These are phyloP conservation scores for Hirschfeldia incana DNA, from an alignment of 345 rosid genomes.

Conservation along the genomic window DNA sequence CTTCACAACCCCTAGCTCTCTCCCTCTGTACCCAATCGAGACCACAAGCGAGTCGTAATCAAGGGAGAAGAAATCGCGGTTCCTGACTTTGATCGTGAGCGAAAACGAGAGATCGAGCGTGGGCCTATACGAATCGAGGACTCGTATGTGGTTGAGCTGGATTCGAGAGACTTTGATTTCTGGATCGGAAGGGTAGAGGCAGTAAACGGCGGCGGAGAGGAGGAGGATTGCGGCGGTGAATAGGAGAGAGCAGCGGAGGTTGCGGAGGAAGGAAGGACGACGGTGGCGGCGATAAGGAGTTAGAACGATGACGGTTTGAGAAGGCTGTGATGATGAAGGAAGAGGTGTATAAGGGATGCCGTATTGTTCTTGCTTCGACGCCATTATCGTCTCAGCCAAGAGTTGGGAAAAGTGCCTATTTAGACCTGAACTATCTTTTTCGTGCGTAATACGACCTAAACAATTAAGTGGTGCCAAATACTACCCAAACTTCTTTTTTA, in stretches of 20 bases:
- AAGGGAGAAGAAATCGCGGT: conserved; percentile 67
- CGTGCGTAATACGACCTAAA: background rate
- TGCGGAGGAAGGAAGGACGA: conserved; percentile 16
- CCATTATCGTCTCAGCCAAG: conserved; percentile 30
- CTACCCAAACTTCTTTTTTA: background rate
- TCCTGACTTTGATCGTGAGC: conserved; percentile 58
- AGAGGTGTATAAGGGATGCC: conserved; percentile 44
- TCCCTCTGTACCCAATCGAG: conserved; percentile 76
- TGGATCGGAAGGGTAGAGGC: conserved; percentile 78
- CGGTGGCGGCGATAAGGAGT: conserved; percentile 42
- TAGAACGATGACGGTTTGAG: conserved; percentile 56
- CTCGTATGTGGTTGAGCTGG: conserved; percentile 56
- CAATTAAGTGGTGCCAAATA: background rate
- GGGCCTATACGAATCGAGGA: conserved; percentile 47
- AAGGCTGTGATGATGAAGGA: conserved; percentile 27
- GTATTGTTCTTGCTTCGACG: conserved; percentile 38
- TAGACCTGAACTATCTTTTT: too few species aligned
- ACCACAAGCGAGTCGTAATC: conserved; percentile 59
- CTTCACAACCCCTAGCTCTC: conserved; percentile 64
- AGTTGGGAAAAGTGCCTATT: too few species aligned
- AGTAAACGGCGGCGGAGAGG: conserved; percentile 50
- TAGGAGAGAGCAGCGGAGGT: conserved; percentile 50
- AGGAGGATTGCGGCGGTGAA: conserved; percentile 50
- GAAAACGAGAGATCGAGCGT: conserved; percentile 72
- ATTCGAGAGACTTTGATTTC: conserved; percentile 51